These are phyloP conservation scores for Leonotis leonurus DNA, from an alignment of 257 asterid genomes.

Conservation along the genomic window DNA sequence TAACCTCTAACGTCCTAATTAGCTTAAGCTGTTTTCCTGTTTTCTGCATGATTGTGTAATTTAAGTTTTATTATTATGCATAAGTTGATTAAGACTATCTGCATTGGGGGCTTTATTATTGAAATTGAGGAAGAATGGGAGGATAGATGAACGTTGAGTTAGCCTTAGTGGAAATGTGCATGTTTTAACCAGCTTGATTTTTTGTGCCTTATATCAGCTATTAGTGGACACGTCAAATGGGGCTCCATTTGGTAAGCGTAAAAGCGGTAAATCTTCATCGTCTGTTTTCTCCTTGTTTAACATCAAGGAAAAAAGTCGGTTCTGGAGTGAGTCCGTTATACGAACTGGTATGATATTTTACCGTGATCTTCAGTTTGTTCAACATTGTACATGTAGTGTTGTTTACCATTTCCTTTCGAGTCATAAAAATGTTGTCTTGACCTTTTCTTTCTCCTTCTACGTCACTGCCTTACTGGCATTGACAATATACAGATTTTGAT, in stretches of 20 bases:
- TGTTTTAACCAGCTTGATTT: slow-evolving; percentile 2
- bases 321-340: slow-evolving; percentile 93
- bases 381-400: neutral
- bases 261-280: slow-evolving; percentile 47
- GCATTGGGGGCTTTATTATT: neutral
- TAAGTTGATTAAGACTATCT: neutral
- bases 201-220: slow-evolving; percentile 37
- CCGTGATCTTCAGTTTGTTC: neutral
- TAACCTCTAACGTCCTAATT: neutral
- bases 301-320: slow-evolving; percentile 84
- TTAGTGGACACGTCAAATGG: slow-evolving; percentile 50
- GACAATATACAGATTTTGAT: slow-evolving; percentile 43
- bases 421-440: neutral
- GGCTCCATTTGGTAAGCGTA: slow-evolving; percentile 44
- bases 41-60: neutral
- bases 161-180: neutral
- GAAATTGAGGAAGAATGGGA: neutral
- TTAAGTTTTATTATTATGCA: neutral
- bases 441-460: neutral
- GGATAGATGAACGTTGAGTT: neutral
- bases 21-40: neutral
- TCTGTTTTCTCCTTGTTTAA: slow-evolving; percentile 87
- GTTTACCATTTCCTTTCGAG: slow-evolving; percentile 2
- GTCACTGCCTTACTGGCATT: slow-evolving; percentile 15
- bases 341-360: slow-evolving; percentile 51